Conservation (phyloP, 179 eudicot species). For the Amaranthus tricolor region DNA sequence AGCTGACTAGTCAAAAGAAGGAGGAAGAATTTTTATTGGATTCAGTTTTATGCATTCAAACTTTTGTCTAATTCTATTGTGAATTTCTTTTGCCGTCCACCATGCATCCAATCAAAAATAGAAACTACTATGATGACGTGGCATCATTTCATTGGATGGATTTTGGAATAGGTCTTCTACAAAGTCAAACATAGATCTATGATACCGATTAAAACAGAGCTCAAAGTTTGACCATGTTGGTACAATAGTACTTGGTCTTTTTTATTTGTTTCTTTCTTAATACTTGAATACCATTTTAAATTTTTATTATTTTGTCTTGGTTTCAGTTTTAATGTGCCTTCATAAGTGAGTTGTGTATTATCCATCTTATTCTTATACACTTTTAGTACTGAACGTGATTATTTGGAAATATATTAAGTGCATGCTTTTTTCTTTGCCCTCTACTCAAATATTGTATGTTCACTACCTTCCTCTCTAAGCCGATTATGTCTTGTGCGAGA, state of each 20-base stretch:
- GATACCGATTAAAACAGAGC: background rate
- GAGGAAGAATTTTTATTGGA: constrained; percentile 17
- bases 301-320: background rate
- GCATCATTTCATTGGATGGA: constrained; percentile 21
- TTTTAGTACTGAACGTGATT: no score
- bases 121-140: background rate
- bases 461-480: no score
- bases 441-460: no score
- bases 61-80: background rate
- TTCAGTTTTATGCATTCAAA: constrained; percentile 8
- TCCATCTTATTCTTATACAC: no score
- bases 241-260: constrained; percentile 5
- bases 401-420: no score
- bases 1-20: constrained; percentile 19
- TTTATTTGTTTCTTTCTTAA: background rate
- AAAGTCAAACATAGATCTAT: constrained; percentile 21
- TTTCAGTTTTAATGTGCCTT: no score
- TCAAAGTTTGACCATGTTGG: constrained; percentile 26
- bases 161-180: background rate
- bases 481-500: no score
- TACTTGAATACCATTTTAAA: background rate
- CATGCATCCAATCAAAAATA: background rate
- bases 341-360: no score
- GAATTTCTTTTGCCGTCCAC: no score
- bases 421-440: no score